Evolutionary conservation across 2,329 filamentous ascomycete species (phyloP), one percentile per base, ranked within the genome.

Genomic region (Fusarium sacchari): DNA sequence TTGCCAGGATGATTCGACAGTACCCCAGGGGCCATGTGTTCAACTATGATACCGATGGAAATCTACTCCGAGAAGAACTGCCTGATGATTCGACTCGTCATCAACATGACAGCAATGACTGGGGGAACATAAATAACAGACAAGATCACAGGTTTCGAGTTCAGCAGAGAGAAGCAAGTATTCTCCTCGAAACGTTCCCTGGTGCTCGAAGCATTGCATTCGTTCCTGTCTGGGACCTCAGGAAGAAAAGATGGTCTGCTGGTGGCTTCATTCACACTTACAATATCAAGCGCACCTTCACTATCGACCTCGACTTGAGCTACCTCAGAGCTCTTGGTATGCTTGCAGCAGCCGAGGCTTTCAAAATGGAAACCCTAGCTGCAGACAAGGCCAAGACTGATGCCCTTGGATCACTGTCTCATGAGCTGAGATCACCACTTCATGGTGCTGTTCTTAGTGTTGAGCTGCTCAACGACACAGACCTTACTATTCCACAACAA

Each of bases 341-440:
- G 60, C 85, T 86, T 2, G 86, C 89, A 22, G 89, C 90, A 83
- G 84, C 87, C 0, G 89, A 91, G 60, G 81, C 91, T 2, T 84
- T 86, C 0, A 83, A 86, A 5, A 68, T 88, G 9, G 79, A 83
- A 17, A 75, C 81, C 0, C 62, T 79, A 17, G 76, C 79, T 15
- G 81, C 82, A 0, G 83, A 86, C 39, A 85, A 82, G 59, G 86
- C 87, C 37, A 90, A 90, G 76, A 86, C 86, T 4, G 88, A 90
- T 64, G 87, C 90, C 40, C 84, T 92, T 13, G 87, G 88, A 1
- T 90, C 87, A 3, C 85, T 92, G 11, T 89, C 87, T 7, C 90
- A 92, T 74, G 90, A 92, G 76, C 80, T 92, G 20, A 84, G 90
- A 9, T 89, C 87, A 5, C 90, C 90, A 0, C 81, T 92, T 1